A percentile compares a stretch with the other conserved stretches of the same genome.
These are phyloP conservation scores for Trypanosomatidae sp. DNA, from an alignment of 208 protist genomes.

Conservation along the genomic window DNA sequence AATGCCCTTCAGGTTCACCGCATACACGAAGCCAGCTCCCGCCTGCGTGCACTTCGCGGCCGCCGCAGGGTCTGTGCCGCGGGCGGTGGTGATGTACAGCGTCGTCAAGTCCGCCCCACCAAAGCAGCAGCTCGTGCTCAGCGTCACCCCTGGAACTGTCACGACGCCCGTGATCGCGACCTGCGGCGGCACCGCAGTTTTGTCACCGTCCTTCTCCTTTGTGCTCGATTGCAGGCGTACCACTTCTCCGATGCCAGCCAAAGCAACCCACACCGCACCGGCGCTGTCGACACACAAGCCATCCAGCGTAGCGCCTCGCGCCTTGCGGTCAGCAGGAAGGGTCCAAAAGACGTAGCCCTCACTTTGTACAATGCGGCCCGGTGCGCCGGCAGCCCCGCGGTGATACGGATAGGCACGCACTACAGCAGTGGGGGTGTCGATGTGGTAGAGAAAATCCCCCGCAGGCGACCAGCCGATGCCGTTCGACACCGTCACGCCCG, in stretches of 20 bases:
- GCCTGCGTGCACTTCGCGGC: constrained; percentile 18
- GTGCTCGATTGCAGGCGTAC: constrained; percentile 19
- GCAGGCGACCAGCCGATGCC: constrained; percentile 25
- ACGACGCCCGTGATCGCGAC: constrained; percentile 23
- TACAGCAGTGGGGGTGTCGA: constrained; percentile 13
- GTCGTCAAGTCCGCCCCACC: constrained; percentile 24
- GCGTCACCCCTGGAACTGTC: constrained; percentile 7
- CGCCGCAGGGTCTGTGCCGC: constrained; percentile 16
- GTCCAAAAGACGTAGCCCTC: constrained; percentile 20
- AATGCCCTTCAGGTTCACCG: constrained; percentile 24
- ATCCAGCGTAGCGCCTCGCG: constrained; percentile 21
- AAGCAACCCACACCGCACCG: constrained; percentile 24
- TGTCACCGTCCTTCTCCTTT: neutral
- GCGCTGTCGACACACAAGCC: constrained; percentile 25
- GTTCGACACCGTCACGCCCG: constrained; percentile 27
- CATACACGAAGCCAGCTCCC: constrained; percentile 20
- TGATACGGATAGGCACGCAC: constrained; percentile 24
- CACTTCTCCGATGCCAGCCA: constrained; percentile 28
- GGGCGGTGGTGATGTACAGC: constrained; percentile 36
- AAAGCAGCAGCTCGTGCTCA: constrained; percentile 37
- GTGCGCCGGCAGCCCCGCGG: neutral
- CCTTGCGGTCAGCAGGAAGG: neutral
- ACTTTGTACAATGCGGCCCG: too few species aligned
- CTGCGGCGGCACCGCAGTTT: too few species aligned
- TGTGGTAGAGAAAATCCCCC: constrained; percentile 23